phyloP scores from a whole-genome alignment of 495 filamentous ascomycete genomes.

The Penicillium riverlandense region DNA sequence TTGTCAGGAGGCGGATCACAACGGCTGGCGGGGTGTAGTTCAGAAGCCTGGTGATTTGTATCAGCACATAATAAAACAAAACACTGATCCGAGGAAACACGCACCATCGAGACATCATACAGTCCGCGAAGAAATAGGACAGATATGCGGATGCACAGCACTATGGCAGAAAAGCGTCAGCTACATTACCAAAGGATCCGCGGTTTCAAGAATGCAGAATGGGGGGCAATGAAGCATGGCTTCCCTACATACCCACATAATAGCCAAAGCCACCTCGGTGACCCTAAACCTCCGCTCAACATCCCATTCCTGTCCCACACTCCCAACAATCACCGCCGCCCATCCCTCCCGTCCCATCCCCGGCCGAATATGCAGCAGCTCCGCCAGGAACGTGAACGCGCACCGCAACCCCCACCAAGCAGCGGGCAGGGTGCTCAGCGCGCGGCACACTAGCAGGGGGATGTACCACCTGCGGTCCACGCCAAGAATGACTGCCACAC shows the following conservation, averaged over 20 bases:
- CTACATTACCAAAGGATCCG: too few relatives aligned
- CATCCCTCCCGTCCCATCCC: conserved; percentile 40
- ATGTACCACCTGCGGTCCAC: conserved; percentile 56
- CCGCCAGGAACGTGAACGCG: conserved; percentile 51
- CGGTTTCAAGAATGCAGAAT: too few relatives aligned
- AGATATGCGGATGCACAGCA: conserved; percentile 78
- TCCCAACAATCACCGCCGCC: conserved; percentile 39
- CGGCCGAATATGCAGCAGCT: conserved; percentile 42
- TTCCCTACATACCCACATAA: conserved; percentile 64
- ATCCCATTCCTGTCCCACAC: conserved; percentile 42
- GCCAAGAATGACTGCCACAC: conserved; percentile 57
- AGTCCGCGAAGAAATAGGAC: conserved; percentile 86
- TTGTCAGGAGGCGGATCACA: conserved; percentile 74
- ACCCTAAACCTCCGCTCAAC: conserved; percentile 54
- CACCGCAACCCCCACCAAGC: conserved; percentile 58
- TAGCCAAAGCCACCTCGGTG: conserved; percentile 72
- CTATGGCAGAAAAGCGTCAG: conserved; percentile 26
- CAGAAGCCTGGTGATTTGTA: conserved; percentile 52
- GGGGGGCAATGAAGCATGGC: too few relatives aligned
- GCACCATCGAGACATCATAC: conserved; percentile 88
- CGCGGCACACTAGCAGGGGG: conserved; percentile 54
- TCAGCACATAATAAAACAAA: too few relatives aligned
- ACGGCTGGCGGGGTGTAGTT: conserved; percentile 83
- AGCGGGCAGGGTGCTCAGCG: conserved; percentile 51
- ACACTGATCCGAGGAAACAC: conserved; percentile 8